Conservation (phyloP, 768 basidiomycete genomes). For the Dendrothele bispora region DNA sequence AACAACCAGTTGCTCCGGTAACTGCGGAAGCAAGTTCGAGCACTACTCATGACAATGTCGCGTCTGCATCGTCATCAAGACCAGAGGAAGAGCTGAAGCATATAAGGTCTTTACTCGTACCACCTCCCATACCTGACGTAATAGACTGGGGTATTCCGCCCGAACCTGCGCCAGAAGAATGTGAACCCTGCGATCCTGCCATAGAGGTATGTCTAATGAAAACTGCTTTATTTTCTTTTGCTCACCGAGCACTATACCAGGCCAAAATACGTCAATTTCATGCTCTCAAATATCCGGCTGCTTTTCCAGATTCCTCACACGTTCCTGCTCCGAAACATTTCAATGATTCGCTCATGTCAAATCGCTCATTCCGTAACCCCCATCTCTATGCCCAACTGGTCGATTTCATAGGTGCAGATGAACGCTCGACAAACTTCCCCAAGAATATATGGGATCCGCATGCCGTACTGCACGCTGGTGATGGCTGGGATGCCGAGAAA, state of each 20-base stretch:
- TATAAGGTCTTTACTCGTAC: slow-evolving; percentile 57
- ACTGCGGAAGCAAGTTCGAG: slow-evolving; percentile 1
- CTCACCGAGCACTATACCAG: slow-evolving; percentile 41
- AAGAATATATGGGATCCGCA: slow-evolving; percentile 71
- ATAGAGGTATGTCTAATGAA: slow-evolving; percentile 48
- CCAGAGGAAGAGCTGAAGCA: slow-evolving; percentile 48
- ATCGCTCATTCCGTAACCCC: slow-evolving; percentile 92
- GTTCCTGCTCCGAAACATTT: slow-evolving; percentile 80
- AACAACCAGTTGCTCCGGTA: slow-evolving; percentile 15
- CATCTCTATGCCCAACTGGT: slow-evolving; percentile 95
- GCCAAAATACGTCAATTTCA: slow-evolving; percentile 81
- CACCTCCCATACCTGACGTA: slow-evolving; percentile 62
- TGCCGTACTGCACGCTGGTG: slow-evolving; percentile 38
- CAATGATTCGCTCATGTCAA: slow-evolving; percentile 93
- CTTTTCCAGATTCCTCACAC: background rate
- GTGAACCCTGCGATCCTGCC: slow-evolving; percentile 56
- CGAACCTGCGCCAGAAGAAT: slow-evolving; percentile 55
- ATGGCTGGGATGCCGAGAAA: slow-evolving; percentile 69
- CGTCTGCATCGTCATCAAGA: slow-evolving; percentile 19
- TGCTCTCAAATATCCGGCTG: slow-evolving; percentile 60
- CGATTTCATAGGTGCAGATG: slow-evolving; percentile 84
- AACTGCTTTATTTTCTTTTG: background rate
- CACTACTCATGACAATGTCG: slow-evolving; percentile 7
- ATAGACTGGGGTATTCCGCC: slow-evolving; percentile 80
- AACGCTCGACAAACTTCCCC: slow-evolving; percentile 84